Conservation (phyloP, 1,139 yeast genomes). For the Eremothecium coryli region DNA sequence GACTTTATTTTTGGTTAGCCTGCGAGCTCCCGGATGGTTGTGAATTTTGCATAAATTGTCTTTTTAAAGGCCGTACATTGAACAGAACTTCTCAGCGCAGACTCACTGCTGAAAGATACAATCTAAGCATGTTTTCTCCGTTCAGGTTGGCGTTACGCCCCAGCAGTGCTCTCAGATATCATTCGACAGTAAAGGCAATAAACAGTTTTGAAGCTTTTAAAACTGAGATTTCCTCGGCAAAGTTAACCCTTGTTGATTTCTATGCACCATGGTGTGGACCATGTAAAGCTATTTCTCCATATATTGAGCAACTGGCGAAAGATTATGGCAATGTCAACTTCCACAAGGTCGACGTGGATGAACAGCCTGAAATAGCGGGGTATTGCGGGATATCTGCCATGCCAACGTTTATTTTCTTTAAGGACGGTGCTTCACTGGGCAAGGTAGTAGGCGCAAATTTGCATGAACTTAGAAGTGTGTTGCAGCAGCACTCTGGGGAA, state of each 20-base stretch:
- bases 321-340: slow-evolving; percentile 47
- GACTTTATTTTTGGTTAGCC: no score
- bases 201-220: slow-evolving; percentile 7
- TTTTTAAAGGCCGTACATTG: no score
- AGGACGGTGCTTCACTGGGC: slow-evolving; percentile 53
- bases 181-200: slow-evolving; percentile 6
- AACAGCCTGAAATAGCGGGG: slow-evolving; percentile 54
- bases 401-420: slow-evolving; percentile 79
- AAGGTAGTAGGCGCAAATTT: slow-evolving; percentile 78
- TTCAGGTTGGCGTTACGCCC: no score
- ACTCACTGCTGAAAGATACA: no score
- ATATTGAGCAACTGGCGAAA: slow-evolving; percentile 54
- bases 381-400: slow-evolving; percentile 67
- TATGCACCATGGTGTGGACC: slow-evolving; percentile 94
- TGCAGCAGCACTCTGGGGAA: no score
- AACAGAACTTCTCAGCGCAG: no score
- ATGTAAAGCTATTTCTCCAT: slow-evolving; percentile 77
- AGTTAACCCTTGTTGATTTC: slow-evolving; percentile 56
- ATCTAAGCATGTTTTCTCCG: no score
- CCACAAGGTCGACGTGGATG: slow-evolving; percentile 76
- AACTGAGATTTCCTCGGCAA: slow-evolving; percentile 7
- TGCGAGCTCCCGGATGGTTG: no score
- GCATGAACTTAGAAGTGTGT: not conserved
- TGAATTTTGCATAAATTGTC: no score
- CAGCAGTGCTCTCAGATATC: no score